These are phyloP conservation scores for Spizellomyces punctatus DNA, from an alignment of 192 early-diverging fungal genomes.

Conservation along the genomic window DNA sequence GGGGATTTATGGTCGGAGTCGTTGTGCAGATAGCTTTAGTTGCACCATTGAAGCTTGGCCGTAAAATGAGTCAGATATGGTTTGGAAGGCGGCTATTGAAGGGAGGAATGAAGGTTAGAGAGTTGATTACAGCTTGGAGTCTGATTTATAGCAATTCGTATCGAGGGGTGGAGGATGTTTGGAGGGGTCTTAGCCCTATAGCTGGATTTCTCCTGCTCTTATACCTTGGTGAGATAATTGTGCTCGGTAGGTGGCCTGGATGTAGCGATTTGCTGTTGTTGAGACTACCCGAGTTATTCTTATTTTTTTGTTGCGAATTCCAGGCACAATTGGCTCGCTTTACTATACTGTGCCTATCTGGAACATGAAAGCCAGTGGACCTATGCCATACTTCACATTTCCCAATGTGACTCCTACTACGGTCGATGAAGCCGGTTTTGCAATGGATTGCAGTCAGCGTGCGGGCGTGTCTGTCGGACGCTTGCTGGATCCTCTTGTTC, in stretches of 20 bases:
- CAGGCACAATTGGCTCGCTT: slow-evolving; percentile 6
- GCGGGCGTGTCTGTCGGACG: not conserved
- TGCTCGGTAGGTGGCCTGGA: slow-evolving; percentile 1
- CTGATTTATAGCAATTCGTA: slow-evolving; percentile 16
- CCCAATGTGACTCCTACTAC: not conserved
- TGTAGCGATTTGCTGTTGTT: not conserved
- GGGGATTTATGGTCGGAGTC: slow-evolving; percentile 3
- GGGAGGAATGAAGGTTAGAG: not conserved
- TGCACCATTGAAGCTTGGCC: slow-evolving; percentile 13
- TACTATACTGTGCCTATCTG: not conserved
- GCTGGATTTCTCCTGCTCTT: slow-evolving; percentile 7
- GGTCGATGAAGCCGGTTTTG: not conserved
- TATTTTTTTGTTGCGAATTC: not conserved
- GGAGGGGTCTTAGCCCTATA: slow-evolving; percentile 1
- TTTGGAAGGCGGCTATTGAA: slow-evolving; percentile 4
- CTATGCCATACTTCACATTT: not conserved
- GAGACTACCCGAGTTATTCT: not conserved
- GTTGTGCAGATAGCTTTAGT: slow-evolving; percentile 4
- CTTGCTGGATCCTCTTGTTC: not conserved
- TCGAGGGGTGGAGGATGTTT: slow-evolving; percentile 10
- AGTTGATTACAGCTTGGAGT: slow-evolving; percentile 7
- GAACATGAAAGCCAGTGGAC: not conserved
- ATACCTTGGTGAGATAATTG: slow-evolving; percentile 6
- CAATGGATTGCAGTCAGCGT: not conserved
- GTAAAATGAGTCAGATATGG: not conserved